Evolutionary conservation across 768 basidiomycete species (phyloP).

Genomic region (Mycena vulgaris): DNA sequence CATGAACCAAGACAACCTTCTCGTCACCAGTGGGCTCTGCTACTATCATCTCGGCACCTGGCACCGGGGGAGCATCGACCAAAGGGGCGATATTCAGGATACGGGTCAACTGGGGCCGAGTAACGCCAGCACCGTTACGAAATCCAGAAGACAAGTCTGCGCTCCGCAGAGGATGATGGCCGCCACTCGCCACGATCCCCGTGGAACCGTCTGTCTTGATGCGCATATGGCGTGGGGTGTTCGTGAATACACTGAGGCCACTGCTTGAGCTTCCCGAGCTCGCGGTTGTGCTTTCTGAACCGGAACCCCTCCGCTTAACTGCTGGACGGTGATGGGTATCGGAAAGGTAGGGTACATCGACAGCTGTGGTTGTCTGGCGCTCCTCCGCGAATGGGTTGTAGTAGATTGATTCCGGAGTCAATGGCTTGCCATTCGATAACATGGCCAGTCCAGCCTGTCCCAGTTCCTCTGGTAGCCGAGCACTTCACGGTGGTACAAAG

Average conservation of each 20-base stretch:
- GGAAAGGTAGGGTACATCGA: constrained; percentile 26
- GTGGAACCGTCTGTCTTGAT: constrained; percentile 26
- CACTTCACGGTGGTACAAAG: not conserved
- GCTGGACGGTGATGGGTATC: constrained; percentile 25
- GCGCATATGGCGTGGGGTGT: constrained; percentile 24
- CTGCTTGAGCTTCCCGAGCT: constrained; percentile 38
- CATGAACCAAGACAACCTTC: constrained; percentile 72
- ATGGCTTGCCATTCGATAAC: constrained; percentile 31
- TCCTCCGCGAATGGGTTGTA: constrained; percentile 40
- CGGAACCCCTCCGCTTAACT: constrained; percentile 24
- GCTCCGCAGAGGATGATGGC: constrained; percentile 47
- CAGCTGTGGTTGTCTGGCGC: constrained; percentile 31
- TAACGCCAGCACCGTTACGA: constrained; percentile 45
- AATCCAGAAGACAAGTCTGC: constrained; percentile 42
- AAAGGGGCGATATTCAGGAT: constrained; percentile 51
- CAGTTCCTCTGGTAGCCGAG: not conserved
- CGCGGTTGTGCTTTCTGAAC: constrained; percentile 23
- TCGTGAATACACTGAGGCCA: constrained; percentile 38
- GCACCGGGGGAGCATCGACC: constrained; percentile 47
- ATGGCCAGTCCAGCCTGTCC: not conserved
- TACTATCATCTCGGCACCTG: constrained; percentile 33
- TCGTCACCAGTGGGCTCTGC: constrained; percentile 51
- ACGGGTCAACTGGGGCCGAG: constrained; percentile 55
- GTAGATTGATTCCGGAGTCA: constrained; percentile 36
- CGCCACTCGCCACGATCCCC: constrained; percentile 26